These are phyloP conservation scores for Sarcomyxa edulis DNA, from an alignment of 768 basidiomycete genomes.

Conservation along the genomic window DNA sequence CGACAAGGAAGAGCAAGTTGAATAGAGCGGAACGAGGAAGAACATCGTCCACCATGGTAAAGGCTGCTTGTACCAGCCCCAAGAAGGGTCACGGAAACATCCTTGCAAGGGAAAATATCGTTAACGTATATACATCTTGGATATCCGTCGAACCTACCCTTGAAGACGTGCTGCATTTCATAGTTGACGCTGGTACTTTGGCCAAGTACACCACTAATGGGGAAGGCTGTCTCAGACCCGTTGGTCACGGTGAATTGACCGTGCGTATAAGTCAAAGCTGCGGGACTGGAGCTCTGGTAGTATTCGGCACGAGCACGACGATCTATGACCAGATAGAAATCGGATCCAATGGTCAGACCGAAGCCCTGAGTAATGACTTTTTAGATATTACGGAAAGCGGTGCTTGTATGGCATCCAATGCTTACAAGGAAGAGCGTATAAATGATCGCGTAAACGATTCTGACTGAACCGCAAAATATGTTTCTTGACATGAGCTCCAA, in stretches of 20 bases:
- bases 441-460: conserved; percentile 82
- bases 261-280: conserved; percentile 40
- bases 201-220: conserved; percentile 41
- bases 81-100: conserved; percentile 67
- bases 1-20: conserved; percentile 65
- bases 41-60: conserved; percentile 82
- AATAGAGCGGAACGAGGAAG: conserved; percentile 72
- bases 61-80: conserved; percentile 75
- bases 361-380: conserved; percentile 51
- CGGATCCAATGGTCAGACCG: conserved; percentile 79
- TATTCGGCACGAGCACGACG: conserved; percentile 46
- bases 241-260: conserved; percentile 49
- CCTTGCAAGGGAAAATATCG: too few species aligned
- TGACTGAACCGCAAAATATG: conserved; percentile 74
- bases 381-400: conserved; percentile 2
- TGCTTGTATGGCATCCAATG: not conserved
- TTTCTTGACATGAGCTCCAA: conserved; percentile 79
- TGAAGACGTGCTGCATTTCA: conserved; percentile 40
- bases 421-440: conserved; percentile 76
- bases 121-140: too few species aligned
- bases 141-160: conserved; percentile 38
- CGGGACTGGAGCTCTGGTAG: conserved; percentile 40
- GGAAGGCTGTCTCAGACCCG: conserved; percentile 31
- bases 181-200: conserved; percentile 28
- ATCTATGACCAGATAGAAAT: conserved; percentile 72